Evolutionary conservation across 257 asterid species (phyloP), one percentile per base, ranked within the genome.

Genomic region (Ajuga chamaepitys): DNA sequence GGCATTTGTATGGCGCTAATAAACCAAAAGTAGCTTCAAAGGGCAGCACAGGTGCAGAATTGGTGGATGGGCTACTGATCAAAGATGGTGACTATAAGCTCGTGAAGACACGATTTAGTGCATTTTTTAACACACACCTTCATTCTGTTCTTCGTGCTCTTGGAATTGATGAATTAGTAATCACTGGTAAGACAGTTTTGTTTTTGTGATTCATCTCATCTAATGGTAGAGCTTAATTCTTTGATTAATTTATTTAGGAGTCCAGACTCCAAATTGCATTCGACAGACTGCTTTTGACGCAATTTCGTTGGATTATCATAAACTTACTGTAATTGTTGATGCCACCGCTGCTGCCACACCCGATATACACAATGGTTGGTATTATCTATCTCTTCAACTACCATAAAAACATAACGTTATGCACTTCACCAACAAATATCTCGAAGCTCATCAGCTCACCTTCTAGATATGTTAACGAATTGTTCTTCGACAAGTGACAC

Each of bases 221-320:
- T n/a, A n/a, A n/a, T n/a, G n/a, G n/a, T n/a, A n/a, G n/a, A n/a
- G n/a, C n/a, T n/a, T n/a, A n/a, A n/a, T n/a, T n/a, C n/a, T n/a
- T n/a, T n/a, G n/a, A n/a, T n/a, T n/a, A n/a, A n/a, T n/a, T 74
- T 66, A 1, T 58, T 41, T 64, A 92, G 97, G 98, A 59, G 97
- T 92, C 63, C 98, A 89, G 81, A 89, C 97, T 57, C 98, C 98
- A 59, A 92, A 92, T 40, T 92, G 95, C 73, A 77, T 92, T 67
- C 67, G 97, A 20, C 95, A 88, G 62, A 88, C 95, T 16, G 97
- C 81, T 41, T 89, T 85, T 76, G 98, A 92, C 67, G 95, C 98
- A 0, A 95, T 92, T 8, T 86, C 93, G 14, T 64, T 89, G 78
- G 89, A 89, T 78, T 92, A 81, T 76, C 77, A 73, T 21, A 64